Conservation (phyloP, 768 basidiomycete species). For the Termitomyces sp. region DNA sequence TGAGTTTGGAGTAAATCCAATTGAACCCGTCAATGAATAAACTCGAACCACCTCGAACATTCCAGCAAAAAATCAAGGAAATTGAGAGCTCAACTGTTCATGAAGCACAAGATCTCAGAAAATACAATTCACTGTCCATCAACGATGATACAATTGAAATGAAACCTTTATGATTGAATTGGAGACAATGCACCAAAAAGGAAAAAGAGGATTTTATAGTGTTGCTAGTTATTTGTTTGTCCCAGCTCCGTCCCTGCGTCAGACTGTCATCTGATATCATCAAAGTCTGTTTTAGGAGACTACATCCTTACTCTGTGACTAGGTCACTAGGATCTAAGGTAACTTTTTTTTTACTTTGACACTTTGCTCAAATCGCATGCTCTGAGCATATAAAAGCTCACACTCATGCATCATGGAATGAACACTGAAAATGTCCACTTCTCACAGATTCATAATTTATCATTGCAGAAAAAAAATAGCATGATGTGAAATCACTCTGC, state of each 20-base stretch:
- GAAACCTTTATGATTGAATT: neutral
- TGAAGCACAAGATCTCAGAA: neutral
- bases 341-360: constrained; percentile 12
- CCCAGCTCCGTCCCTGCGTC: neutral
- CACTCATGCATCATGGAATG: too few species aligned
- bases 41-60: neutral
- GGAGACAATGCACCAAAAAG: neutral
- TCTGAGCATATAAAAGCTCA: neutral
- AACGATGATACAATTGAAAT: neutral
- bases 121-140: neutral
- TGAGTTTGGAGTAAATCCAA: neutral
- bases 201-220: neutral
- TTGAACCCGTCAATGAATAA: neutral
- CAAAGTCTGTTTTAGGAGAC: too few species aligned
- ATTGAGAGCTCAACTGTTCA: neutral
- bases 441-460: neutral
- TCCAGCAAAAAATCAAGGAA: too few species aligned
- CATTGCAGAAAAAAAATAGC: neutral
- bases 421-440: neutral
- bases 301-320: too few species aligned
- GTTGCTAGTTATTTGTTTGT: constrained; percentile 1
- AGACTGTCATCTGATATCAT: too few species aligned
- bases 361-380: constrained; percentile 4
- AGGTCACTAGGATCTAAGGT: constrained; percentile 12
- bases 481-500: neutral